phyloP scores from a whole-genome alignment of 495 filamentous ascomycete species.

The Penicillium longicatenatum region DNA sequence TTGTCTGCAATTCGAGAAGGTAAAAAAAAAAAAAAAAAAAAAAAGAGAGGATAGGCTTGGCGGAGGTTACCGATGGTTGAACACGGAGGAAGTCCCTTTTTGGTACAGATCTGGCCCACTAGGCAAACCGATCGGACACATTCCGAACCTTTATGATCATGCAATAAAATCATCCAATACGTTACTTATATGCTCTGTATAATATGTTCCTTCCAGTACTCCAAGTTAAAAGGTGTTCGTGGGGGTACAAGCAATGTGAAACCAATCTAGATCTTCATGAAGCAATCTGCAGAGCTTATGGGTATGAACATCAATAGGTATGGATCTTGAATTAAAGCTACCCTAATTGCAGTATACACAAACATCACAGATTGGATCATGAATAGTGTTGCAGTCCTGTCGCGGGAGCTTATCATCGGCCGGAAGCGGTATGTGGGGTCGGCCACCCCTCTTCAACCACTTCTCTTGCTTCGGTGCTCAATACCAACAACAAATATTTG shows the following conservation, averaged over 20 bases:
- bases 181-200: too few species aligned
- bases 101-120: slow-evolving; percentile 1
- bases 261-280: neutral
- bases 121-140: neutral
- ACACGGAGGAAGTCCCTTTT: neutral
- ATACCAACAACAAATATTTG: too few species aligned
- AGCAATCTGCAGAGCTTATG: neutral
- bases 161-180: neutral
- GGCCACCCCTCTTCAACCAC: slow-evolving; percentile 2
- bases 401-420: neutral
- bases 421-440: slow-evolving; percentile 12
- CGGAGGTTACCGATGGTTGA: neutral
- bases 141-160: neutral
- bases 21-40: too few species aligned
- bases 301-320: too few species aligned
- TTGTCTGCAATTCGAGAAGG: too few species aligned
- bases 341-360: too few species aligned
- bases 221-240: neutral
- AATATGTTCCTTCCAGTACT: too few species aligned
- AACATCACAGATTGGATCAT: neutral
- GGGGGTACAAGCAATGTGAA: neutral
- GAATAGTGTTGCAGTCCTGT: neutral
- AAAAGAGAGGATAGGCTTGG: neutral
- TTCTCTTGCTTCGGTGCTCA: neutral
- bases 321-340: too few species aligned